Percentiles rank a stretch among this genome's conserved stretches.
phyloP scores from a whole-genome alignment of 192 early-diverging fungal species.

The Coemansia sp. region DNA sequence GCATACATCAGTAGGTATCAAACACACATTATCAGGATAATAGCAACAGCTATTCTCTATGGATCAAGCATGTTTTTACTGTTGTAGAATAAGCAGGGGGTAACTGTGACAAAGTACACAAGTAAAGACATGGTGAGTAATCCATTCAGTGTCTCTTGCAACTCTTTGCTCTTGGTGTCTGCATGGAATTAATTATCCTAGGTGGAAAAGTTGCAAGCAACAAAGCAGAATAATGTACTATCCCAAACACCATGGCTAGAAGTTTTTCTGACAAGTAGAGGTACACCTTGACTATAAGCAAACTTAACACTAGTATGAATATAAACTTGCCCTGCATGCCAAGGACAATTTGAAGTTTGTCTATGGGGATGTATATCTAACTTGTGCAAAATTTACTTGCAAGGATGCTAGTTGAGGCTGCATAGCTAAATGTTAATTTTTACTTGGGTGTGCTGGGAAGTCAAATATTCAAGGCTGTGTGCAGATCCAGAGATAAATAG shows the following conservation, averaged over 20 bases:
- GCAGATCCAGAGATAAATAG: too few species aligned
- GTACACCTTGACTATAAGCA: constrained; percentile 67
- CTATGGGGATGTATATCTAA: constrained; percentile 32
- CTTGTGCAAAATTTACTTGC: constrained; percentile 9
- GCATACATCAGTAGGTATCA: constrained; percentile 74
- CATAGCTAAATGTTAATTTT: not conserved
- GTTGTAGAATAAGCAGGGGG: constrained; percentile 71
- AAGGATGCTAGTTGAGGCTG: not conserved
- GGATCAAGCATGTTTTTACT: constrained; percentile 44
- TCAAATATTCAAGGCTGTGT: too few species aligned
- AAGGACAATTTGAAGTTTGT: constrained; percentile 45
- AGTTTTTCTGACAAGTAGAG: constrained; percentile 78
- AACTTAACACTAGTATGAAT: constrained; percentile 67
- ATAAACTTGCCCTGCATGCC: constrained; percentile 72
- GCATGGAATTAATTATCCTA: constrained; percentile 93
- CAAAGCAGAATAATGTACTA: constrained; percentile 76
- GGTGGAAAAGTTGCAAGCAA: constrained; percentile 76
- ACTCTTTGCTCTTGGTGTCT: constrained; percentile 76
- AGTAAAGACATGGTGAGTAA: constrained; percentile 87
- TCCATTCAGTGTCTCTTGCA: constrained; percentile 90
- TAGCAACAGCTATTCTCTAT: constrained; percentile 68
- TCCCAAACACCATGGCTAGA: constrained; percentile 81
- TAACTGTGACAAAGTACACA: constrained; percentile 80
- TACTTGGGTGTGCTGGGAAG: too few species aligned
- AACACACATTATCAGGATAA: constrained; percentile 67